Evolutionary conservation across 345 rosid species (phyloP).

Genomic region (Hibiscus syriacus): DNA sequence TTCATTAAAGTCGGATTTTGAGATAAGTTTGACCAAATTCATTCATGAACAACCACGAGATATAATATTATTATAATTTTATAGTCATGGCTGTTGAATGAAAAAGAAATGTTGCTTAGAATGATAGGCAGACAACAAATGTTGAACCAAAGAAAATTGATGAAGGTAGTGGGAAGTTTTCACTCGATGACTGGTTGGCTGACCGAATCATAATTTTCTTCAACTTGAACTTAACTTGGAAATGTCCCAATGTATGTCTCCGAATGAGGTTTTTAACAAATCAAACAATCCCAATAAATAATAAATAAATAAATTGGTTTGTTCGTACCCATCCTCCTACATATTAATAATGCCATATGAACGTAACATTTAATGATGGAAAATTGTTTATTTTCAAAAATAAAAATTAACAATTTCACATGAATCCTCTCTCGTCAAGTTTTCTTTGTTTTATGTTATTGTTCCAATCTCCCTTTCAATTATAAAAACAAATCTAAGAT

Average conservation of each 20-base stretch:
- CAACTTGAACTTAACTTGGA: not conserved
- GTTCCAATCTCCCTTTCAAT: not conserved
- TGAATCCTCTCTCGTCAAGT: not conserved
- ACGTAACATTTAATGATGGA: conserved; percentile 16
- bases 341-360: conserved; percentile 7
- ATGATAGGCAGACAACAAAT: not conserved
- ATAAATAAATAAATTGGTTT: too few species aligned
- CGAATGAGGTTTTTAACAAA: too few species aligned
- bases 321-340: not conserved
- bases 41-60: too few species aligned
- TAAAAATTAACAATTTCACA: not conserved
- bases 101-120: not conserved
- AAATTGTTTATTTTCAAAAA: not conserved
- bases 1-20: too few species aligned
- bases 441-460: not conserved
- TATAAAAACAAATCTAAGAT: not conserved
- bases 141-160: not conserved
- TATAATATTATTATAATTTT: too few species aligned
- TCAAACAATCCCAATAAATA: too few species aligned
- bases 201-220: not conserved
- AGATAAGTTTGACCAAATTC: too few species aligned
- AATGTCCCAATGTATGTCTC: not conserved
- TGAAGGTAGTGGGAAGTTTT: not conserved
- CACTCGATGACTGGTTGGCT: not conserved
- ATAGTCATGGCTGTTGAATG: not conserved